These are phyloP conservation scores for Zygoascus ofunaensis DNA, from an alignment of 805 yeast species.

Conservation along the genomic window DNA sequence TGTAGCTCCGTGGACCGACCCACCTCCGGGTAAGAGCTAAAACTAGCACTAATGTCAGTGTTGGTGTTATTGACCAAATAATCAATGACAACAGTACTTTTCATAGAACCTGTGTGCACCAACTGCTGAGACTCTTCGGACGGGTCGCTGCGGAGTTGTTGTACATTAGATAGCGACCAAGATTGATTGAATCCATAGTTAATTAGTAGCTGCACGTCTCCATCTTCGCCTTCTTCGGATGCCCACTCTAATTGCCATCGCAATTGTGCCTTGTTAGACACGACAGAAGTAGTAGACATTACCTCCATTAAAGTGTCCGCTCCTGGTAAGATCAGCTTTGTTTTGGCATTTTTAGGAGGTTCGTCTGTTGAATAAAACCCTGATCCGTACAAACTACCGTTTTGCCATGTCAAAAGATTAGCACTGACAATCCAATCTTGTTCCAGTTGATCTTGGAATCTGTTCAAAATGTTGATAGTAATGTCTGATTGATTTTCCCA, in stretches of 20 bases:
- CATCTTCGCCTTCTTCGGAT: neutral
- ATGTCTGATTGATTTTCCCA: conserved; percentile 42
- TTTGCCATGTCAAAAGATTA: conserved; percentile 26
- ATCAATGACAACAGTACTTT: neutral
- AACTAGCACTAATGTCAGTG: too few species aligned
- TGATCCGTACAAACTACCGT: conserved; percentile 18
- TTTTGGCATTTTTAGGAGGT: neutral
- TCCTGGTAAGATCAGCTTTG: neutral
- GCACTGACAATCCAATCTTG: conserved; percentile 28
- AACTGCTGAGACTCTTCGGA: neutral
- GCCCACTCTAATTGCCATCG: too few species aligned
- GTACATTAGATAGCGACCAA: neutral
- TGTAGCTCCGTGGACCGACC: neutral
- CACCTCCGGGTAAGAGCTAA: too few species aligned
- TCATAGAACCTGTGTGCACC: neutral
- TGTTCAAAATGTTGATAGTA: conserved; percentile 36
- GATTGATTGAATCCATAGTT: neutral
- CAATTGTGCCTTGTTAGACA: neutral
- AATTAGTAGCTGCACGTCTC: neutral
- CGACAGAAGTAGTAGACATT: neutral
- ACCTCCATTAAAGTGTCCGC: neutral
- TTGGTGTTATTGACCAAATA: neutral
- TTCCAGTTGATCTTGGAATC: conserved; percentile 10
- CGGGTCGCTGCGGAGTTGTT: neutral
- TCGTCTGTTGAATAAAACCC: conserved; percentile 10